Evolutionary conservation across 371 early-diverging fungal genomes (phyloP), one percentile per base, ranked within the genome.

Genomic region (Mortierella sp.): DNA sequence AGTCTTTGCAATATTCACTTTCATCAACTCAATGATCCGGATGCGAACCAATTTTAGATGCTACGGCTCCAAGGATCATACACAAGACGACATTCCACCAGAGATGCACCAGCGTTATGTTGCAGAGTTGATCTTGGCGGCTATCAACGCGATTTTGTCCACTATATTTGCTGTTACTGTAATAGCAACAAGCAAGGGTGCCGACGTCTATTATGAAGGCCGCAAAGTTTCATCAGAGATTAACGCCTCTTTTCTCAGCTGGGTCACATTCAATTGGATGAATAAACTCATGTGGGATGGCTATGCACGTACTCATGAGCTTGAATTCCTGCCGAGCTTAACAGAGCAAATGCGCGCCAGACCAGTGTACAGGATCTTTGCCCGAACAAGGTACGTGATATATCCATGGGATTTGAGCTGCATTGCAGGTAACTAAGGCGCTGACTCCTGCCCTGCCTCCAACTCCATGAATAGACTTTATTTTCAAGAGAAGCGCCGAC

Each of bases 181-280:
- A 42, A 35, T 23, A 2, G 60, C 67, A 8, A 74, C 80, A 6
- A 61, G 49, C 61, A 69, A 70, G 28, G 80, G 80, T 12, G 70
- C 80, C 1, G 67, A 66, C 19, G 74, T 79, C 22, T 69, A 64
- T 35, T 73, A 70, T 64, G 80, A 79, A 49, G 74, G 74, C 19
- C 68, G 64, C 12, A 71, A 66, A 4, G 68, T 75, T 3, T 81
- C 81, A 3, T 19, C 72, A 8, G 76, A 81, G 55, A 56, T 65
- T 28, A 81, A 71, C 19, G 65, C 81, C 9, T 81, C 81, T 1
- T 75, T 81, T 54, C 61, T 81, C 35, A 65, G 75, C 13, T 81
- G 81, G 77, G 57, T 72, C 43, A 77, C 74, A 29, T 82, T 70
- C 51, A 47, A 68, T 26, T 82, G 83, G 83, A 82, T 82, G 83